Evolutionary conservation across 768 basidiomycete genomes (phyloP).

Genomic region (Kwoniella mangroviensis): DNA sequence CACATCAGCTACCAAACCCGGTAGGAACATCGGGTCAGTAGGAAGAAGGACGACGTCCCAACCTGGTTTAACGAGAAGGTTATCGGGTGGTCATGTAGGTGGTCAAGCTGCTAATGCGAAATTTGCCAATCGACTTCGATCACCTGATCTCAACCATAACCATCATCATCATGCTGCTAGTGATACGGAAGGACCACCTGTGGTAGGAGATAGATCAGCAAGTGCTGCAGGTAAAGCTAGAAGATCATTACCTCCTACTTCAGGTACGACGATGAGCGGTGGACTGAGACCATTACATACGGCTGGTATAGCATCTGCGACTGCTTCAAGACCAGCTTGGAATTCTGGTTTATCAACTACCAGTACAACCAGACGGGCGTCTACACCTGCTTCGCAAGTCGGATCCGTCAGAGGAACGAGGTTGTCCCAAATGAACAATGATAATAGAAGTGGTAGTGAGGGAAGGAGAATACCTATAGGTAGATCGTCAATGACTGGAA

Average conservation of each 20-base stretch:
- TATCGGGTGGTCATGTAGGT: conserved; percentile 29
- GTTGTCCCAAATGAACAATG: neutral
- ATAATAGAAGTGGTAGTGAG: neutral
- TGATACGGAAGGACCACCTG: neutral
- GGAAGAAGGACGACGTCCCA: conserved; percentile 61
- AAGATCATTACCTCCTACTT: conserved; percentile 43
- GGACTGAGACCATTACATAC: conserved; percentile 21
- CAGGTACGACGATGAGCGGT: conserved; percentile 32
- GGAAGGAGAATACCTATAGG: conserved; percentile 17
- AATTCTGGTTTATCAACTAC: conserved; percentile 18
- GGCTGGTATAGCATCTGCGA: conserved; percentile 7
- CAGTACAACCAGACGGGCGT: conserved; percentile 5
- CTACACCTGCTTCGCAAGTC: conserved; percentile 17
- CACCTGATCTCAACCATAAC: conserved; percentile 61
- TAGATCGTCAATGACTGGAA: conserved; percentile 4
- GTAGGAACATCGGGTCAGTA: conserved; percentile 59
- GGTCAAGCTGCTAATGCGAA: conserved; percentile 73
- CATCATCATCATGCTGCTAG: conserved; percentile 48
- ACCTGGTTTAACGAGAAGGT: conserved; percentile 22
- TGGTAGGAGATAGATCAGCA: conserved; percentile 13
- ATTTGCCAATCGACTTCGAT: conserved; percentile 81
- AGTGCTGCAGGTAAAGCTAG: conserved; percentile 30
- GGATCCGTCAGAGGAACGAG: neutral
- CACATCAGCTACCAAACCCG: conserved; percentile 86
- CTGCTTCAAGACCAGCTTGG: conserved; percentile 21